Evolutionary conservation across 805 yeast species (phyloP), one percentile per base, ranked within the genome.

Genomic region (Metschnikowia sp.): DNA sequence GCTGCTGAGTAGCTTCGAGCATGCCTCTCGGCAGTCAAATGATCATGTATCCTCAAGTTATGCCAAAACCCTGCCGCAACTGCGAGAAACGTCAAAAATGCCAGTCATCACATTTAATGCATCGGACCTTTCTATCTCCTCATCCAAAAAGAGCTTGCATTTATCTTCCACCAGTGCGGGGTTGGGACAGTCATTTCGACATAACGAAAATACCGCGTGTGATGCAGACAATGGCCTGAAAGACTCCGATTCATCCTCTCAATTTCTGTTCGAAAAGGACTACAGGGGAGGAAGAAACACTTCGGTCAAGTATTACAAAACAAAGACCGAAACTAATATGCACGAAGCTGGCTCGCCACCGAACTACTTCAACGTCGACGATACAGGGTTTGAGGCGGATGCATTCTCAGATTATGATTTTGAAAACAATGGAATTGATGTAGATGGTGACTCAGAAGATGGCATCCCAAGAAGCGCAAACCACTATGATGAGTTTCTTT

Each of bases 271-370:
- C 52, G 81, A 77, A 40, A 67, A 69, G 37, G 73, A 70, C 13
- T 64, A 62, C 19, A 46, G 58, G 1, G 70, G 76, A n/a, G 81
- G 79, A 3, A 66, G 85, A 50, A 78, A 79, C 45, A 66, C 77
- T 1, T 79, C 84, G 0, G 72, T 76, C 19, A 75, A 77, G 48
- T 80, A 79, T 58, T 80, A 81, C 57, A 76, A 76, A 44, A 64
- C 68, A 2, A 49, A 45, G 37, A 22, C 47, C 12, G 36, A 39
- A 4, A 33, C 15, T 30, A 37, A 11, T 13, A 11, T 10, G 11
- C 32, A 26, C 15, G 45, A 43, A n/a, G 30, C 36, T 22, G 47
- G 30, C 11, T n/a, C 40, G 12, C 15, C 44, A 2, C 47, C 30
- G 10, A 64, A 61, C 36, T 60, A 57, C 10, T 65, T 64, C 43